A percentile compares a stretch with the other conserved stretches of the same genome.
Evolutionary conservation across 2,329 filamentous ascomycete species (phyloP).

Genomic region (Zymoseptoria passerinii): DNA sequence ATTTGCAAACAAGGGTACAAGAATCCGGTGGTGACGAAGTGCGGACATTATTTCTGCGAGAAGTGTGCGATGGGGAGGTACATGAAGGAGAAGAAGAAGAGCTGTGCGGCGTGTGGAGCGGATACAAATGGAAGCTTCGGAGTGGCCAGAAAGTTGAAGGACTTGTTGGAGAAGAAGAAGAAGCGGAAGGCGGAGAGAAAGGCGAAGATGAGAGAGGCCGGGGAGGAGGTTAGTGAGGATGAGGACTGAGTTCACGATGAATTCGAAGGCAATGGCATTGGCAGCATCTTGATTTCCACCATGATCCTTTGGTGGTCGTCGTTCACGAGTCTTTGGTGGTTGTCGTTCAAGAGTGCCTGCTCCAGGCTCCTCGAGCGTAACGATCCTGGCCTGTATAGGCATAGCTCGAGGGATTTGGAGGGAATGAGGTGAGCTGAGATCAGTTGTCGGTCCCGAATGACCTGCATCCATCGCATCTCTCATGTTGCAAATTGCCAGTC

Average conservation of each 20-base stretch:
- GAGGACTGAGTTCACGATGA: neutral
- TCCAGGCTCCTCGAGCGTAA: neutral
- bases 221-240: constrained; percentile 33
- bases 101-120: constrained; percentile 75
- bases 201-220: constrained; percentile 46
- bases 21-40: constrained; percentile 76
- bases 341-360: too few species aligned
- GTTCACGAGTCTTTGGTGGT: too few species aligned
- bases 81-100: constrained; percentile 66
- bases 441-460: too few species aligned
- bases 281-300: neutral
- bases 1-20: constrained; percentile 75
- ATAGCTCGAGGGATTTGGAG: too few species aligned
- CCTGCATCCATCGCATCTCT: too few species aligned
- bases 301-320: neutral
- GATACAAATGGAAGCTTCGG: constrained; percentile 89
- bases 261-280: neutral
- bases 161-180: constrained; percentile 66
- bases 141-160: constrained; percentile 71
- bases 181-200: constrained; percentile 52
- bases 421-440: too few species aligned
- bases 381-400: too few species aligned
- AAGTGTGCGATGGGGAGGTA: constrained; percentile 80
- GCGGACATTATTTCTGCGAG: constrained; percentile 94
- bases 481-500: too few species aligned